Conservation (phyloP, 1,284 basidiomycete species). For the Pisolithus thermaeus region DNA sequence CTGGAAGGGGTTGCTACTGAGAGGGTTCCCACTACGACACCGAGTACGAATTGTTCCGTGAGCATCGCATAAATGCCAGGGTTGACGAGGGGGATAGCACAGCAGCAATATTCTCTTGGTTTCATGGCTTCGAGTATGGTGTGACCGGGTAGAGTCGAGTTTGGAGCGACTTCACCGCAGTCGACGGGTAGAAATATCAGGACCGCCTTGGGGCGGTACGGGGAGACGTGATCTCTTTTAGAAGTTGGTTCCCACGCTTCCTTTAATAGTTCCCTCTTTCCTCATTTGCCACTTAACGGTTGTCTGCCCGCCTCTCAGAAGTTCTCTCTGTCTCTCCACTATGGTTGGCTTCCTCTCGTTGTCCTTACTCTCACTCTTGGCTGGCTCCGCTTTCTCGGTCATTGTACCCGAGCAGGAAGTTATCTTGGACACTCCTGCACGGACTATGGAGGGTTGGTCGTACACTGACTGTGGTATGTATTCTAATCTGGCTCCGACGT, state of each 20-base stretch:
- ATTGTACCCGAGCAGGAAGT: slow-evolving; percentile 36
- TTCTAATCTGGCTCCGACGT: neutral
- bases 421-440: slow-evolving; percentile 31
- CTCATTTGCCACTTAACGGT: neutral
- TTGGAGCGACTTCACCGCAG: neutral
- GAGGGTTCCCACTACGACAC: slow-evolving; percentile 69
- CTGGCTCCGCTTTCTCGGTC: slow-evolving; percentile 28
- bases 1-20: slow-evolving; percentile 75
- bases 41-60: slow-evolving; percentile 67
- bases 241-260: slow-evolving; percentile 19
- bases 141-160: neutral
- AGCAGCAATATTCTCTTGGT: slow-evolving; percentile 72
- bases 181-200: neutral
- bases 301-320: neutral
- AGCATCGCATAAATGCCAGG: slow-evolving; percentile 81
- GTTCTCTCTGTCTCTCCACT: neutral
- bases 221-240: neutral
- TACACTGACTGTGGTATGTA: slow-evolving; percentile 56
- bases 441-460: slow-evolving; percentile 42
- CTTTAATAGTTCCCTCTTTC: slow-evolving; percentile 1
- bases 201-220: neutral
- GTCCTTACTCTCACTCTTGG: slow-evolving; percentile 32
- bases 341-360: slow-evolving; percentile 43
- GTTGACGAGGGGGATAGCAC: slow-evolving; percentile 83
- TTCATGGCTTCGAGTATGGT: slow-evolving; percentile 37